A percentile compares a stretch with the other conserved stretches of the same genome.
Conservation (phyloP, 202 grass and related monocot genomes). For the Dendrocalamus latiflorus region DNA sequence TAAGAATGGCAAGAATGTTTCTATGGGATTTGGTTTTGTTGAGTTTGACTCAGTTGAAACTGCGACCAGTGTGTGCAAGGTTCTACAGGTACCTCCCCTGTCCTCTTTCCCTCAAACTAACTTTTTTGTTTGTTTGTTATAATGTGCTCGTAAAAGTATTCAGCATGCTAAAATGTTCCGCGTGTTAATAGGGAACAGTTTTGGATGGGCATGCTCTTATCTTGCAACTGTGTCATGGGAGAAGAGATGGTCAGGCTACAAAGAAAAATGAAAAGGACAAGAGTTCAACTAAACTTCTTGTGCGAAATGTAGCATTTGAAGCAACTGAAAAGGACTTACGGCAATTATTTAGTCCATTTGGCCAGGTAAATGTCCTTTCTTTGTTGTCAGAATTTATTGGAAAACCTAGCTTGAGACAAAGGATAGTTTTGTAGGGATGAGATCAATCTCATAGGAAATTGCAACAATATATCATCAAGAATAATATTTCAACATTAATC, state of each 20-base stretch:
- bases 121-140: neutral
- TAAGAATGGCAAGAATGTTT: constrained; percentile 91
- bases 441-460: neutral
- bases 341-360: constrained; percentile 94
- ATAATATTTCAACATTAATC: neutral
- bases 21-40: constrained; percentile 92
- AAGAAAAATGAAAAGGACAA: constrained; percentile 78
- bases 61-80: constrained; percentile 77
- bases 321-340: constrained; percentile 79
- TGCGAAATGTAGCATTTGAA: constrained; percentile 95
- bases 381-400: neutral
- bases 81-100: constrained; percentile 55
- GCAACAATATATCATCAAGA: constrained; percentile 1
- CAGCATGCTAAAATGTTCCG: constrained; percentile 10
- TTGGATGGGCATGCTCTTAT: constrained; percentile 94
- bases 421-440: neutral
- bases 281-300: constrained; percentile 86
- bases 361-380: constrained; percentile 56
- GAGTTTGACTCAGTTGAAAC: constrained; percentile 96
- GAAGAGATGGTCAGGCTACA: constrained; percentile 41
- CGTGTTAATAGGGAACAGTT: constrained; percentile 59
- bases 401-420: neutral
- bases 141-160: neutral
- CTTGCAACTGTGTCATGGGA: constrained; percentile 87
- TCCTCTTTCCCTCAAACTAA: neutral